Evolutionary conservation across 2,329 filamentous ascomycete species (phyloP).

Genomic region (Pyrenophora tritici-repentis): DNA sequence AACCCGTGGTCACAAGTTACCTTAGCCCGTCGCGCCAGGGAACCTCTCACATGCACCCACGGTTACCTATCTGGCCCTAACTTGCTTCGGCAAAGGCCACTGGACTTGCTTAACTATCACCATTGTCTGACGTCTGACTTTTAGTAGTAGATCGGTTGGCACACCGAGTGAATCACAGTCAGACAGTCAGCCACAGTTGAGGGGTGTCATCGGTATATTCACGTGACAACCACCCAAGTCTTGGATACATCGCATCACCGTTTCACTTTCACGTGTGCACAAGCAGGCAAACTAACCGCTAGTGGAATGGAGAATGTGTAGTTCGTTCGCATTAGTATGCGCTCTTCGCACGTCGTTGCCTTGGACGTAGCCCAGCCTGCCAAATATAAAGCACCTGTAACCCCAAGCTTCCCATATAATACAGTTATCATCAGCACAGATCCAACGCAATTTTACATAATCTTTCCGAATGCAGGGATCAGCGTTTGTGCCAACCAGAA

Average conservation of each 20-base stretch:
- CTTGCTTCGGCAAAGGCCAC: constrained; percentile 8
- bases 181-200: not conserved
- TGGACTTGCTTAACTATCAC: not conserved
- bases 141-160: not conserved
- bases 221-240: constrained; percentile 14
- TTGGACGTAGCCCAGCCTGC: constrained; percentile 23
- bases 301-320: constrained; percentile 35
- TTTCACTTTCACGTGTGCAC: not conserved
- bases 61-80: constrained; percentile 19
- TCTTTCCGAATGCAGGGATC: constrained; percentile 85
- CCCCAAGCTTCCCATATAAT: constrained; percentile 32
- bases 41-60: constrained; percentile 31
- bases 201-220: not conserved
- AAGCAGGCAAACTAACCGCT: not conserved
- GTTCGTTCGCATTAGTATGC: constrained; percentile 17
- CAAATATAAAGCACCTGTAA: constrained; percentile 22
- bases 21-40: constrained; percentile 21
- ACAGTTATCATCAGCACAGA: constrained; percentile 24
- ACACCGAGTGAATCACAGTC: not conserved
- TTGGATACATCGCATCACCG: constrained; percentile 2
- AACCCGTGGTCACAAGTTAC: constrained; percentile 29
- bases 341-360: constrained; percentile 17
- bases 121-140: constrained; percentile 21
- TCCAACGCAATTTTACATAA: constrained; percentile 53
- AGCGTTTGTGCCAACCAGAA: constrained; percentile 99